Evolutionary conservation across 805 yeast genomes (phyloP).

Genomic region (Yarrowia sp.): DNA sequence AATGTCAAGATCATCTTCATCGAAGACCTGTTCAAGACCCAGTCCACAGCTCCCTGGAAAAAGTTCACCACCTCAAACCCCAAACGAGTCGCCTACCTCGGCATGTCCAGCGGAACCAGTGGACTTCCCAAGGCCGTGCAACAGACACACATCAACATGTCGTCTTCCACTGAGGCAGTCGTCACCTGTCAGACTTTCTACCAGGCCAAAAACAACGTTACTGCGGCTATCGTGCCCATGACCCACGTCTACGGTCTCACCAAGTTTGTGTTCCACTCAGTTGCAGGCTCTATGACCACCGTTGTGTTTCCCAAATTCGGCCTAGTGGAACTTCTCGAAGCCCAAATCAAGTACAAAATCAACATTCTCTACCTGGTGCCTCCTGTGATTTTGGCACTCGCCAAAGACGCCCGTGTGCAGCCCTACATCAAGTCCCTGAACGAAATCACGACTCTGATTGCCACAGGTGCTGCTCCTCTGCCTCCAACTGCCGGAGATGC

Average conservation of each 20-base stretch:
- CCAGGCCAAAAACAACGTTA: slow-evolving; percentile 49
- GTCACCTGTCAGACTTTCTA: slow-evolving; percentile 52
- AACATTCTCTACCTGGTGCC: slow-evolving; percentile 54
- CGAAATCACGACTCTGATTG: slow-evolving; percentile 52
- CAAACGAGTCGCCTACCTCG: slow-evolving; percentile 44
- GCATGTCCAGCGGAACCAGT: slow-evolving; percentile 50
- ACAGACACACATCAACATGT: slow-evolving; percentile 63
- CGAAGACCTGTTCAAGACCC: slow-evolving; percentile 2
- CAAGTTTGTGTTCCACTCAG: slow-evolving; percentile 45
- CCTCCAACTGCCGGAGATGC: slow-evolving; percentile 10
- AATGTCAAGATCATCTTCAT: background rate
- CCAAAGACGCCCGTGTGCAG: slow-evolving; percentile 55
- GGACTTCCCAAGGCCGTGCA: slow-evolving; percentile 85
- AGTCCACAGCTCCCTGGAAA: background rate
- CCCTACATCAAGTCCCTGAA: slow-evolving; percentile 54
- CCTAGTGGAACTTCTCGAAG: slow-evolving; percentile 46
- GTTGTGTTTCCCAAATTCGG: slow-evolving; percentile 50
- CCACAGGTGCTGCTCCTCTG: slow-evolving; percentile 60
- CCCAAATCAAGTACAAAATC: slow-evolving; percentile 49
- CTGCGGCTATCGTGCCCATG: slow-evolving; percentile 49
- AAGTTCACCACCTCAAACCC: slow-evolving; percentile 5
- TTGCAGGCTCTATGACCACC: slow-evolving; percentile 42
- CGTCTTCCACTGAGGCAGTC: slow-evolving; percentile 52
- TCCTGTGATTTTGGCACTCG: slow-evolving; percentile 56
- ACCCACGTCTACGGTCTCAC: slow-evolving; percentile 48